These are phyloP conservation scores for Ilex aquifolium DNA, from an alignment of 257 asterid species.

Conservation along the genomic window DNA sequence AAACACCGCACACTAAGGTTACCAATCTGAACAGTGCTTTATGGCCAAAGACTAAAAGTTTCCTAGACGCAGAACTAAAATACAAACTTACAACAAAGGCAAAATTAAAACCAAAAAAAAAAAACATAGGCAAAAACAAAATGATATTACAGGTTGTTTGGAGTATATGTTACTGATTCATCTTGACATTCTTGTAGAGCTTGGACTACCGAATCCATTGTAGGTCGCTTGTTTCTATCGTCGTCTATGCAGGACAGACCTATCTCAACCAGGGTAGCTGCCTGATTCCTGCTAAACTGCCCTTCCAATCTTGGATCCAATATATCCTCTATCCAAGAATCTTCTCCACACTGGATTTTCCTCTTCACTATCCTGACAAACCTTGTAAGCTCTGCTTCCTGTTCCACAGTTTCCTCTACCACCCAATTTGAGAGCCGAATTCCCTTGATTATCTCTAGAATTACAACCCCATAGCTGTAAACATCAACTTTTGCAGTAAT, in stretches of 20 bases:
- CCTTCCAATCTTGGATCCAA: conserved; percentile 63
- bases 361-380: conserved; percentile 22
- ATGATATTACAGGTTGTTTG: not conserved
- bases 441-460: conserved; percentile 45
- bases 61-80: no score
- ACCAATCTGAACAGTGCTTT: conserved; percentile 8
- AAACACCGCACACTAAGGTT: conserved; percentile 11
- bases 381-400: conserved; percentile 25
- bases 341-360: conserved; percentile 19
- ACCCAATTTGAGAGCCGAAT: conserved; percentile 43
- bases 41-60: no score
- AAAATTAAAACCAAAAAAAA: no score
- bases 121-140: no score
- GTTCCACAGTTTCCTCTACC: conserved; percentile 18
- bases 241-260: conserved; percentile 57
- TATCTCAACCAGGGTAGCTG: conserved; percentile 26
- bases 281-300: conserved; percentile 40
- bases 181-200: conserved; percentile 39
- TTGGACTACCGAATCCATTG: conserved; percentile 64
- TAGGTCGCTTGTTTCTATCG: conserved; percentile 55
- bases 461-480: conserved; percentile 32
- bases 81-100: no score
- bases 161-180: conserved; percentile 1
- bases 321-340: conserved; percentile 38
- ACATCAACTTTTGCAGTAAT: conserved; percentile 40